phyloP scores from a whole-genome alignment of 2,329 filamentous ascomycete genomes.

The Decorospora gaudefroyi region DNA sequence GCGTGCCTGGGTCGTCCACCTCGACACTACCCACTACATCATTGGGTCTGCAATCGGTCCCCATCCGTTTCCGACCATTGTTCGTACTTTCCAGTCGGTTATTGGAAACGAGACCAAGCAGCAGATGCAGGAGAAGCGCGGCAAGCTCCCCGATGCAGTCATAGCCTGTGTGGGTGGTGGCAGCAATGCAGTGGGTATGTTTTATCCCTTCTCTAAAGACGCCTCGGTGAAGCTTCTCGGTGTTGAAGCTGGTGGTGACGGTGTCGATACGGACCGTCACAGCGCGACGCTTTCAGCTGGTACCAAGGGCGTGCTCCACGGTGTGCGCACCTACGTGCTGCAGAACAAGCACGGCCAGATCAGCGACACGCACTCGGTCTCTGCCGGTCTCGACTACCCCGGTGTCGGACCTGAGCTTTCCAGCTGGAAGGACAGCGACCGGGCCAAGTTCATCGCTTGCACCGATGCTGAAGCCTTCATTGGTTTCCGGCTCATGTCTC shows the following conservation, averaged over 20 bases:
- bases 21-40: conserved; percentile 96
- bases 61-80: conserved; percentile 96
- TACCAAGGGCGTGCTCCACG: conserved; percentile 90
- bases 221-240: conserved; percentile 83
- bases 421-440: conserved; percentile 86
- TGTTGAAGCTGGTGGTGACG: conserved; percentile 94
- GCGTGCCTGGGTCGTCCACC: conserved; percentile 88
- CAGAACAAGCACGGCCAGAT: conserved; percentile 95
- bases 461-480: conserved; percentile 89
- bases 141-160: conserved; percentile 91
- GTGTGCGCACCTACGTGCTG: conserved; percentile 92
- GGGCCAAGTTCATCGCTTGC: conserved; percentile 86
- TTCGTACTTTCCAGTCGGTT: conserved; percentile 95
- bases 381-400: conserved; percentile 94
- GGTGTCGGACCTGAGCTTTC: conserved; percentile 93
- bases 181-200: conserved; percentile 96
- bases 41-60: conserved; percentile 97
- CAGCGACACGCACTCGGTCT: conserved; percentile 91
- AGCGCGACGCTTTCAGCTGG: conserved; percentile 86
- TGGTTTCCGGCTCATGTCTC: conserved; percentile 80
- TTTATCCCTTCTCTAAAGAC: conserved; percentile 92
- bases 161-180: conserved; percentile 96
- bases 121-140: conserved; percentile 82
- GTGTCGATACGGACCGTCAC: conserved; percentile 81
- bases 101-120: conserved; percentile 94